phyloP scores from a whole-genome alignment of 139 green algal genomes.

The Coelastrella sp. region DNA sequence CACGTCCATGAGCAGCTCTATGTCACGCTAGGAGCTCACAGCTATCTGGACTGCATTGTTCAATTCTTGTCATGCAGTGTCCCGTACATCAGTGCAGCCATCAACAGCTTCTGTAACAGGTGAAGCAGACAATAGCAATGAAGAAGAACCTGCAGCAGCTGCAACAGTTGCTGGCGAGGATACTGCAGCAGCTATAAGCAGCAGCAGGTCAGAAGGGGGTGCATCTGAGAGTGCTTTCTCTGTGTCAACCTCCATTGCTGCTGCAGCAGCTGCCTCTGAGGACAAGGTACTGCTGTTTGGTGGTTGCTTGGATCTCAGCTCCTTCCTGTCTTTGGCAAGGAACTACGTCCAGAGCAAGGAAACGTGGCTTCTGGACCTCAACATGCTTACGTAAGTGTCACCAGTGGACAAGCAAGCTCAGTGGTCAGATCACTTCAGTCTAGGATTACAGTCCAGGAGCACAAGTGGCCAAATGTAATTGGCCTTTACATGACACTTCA shows the following conservation, averaged over 20 bases:
- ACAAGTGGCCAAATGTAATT: too few relatives aligned
- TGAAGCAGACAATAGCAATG: too few relatives aligned
- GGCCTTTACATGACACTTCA: too few relatives aligned
- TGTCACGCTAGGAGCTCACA: too few relatives aligned
- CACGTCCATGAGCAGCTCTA: too few relatives aligned
- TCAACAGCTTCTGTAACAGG: too few relatives aligned
- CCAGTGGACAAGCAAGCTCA: background rate
- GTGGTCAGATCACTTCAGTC: too few relatives aligned
- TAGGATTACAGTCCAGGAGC: too few relatives aligned
- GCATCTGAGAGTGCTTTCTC: background rate
- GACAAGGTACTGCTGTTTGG: conserved; percentile 55
- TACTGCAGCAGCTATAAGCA: background rate
- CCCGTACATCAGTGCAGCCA: too few relatives aligned
- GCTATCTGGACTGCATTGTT: too few relatives aligned
- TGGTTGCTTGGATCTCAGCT: conserved; percentile 59
- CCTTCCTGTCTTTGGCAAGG: conserved; percentile 54
- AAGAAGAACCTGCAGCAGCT: background rate
- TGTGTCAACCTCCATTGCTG: background rate
- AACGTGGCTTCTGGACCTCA: conserved; percentile 60
- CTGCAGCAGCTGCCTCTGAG: background rate
- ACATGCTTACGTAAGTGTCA: conserved; percentile 50
- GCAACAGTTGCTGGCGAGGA: background rate
- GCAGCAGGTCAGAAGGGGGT: background rate
- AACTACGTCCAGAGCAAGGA: conserved; percentile 64
- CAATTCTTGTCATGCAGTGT: conserved; percentile 11